Evolutionary conservation across 345 rosid species (phyloP), one percentile per base, ranked within the genome.

Genomic region (Eucalyptus pumila): DNA sequence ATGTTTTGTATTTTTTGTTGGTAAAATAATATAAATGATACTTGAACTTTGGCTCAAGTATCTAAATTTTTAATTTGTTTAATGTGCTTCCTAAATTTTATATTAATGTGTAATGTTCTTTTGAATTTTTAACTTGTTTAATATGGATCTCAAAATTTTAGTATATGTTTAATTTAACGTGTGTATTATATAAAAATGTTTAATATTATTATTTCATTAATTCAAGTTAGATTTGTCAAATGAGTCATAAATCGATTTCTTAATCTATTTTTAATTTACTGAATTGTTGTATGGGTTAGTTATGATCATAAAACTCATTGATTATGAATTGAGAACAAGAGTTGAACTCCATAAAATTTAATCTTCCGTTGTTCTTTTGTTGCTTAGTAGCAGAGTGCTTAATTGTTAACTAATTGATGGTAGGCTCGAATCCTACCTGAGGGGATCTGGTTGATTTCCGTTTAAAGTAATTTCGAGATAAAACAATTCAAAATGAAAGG

Each of bases 21-120:
- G 32, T 24, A 56, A 56, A 56, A 4, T 56, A 56, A 56, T 24
- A 56, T 56, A 23, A 56, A 24, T 56, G 13, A 56, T 10, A 23
- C 27, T 56, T 24, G 1, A 56, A 56, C 1, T 56, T 56, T 23
- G 13, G 1, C 13, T 4, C 62, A 56, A 56, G 30, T 24, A 0
- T 56, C 2, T 56, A 56, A 24, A 56, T 4, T 56, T 56, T 24
- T 56, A 56, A 24, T 56, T 24, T 24, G 13, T 24, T 56, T 0
- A 2, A 23, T 9, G 3, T 24, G 14, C 0, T 56, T 24, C 0
- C 3, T 51, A 17, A 56, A 24, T 24, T 24, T 23, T 23, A 56
- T 21, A 56, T 23, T 23, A 56, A 56, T 56, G 12, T 4, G 6
- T 56, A 56, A 56, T 56, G 62, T 24, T 56, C 1, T 23, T 56